Base-by-base conservation (phyloP, 768 basidiomycete genomes). In the Boletus vermiculosoides region DNA sequence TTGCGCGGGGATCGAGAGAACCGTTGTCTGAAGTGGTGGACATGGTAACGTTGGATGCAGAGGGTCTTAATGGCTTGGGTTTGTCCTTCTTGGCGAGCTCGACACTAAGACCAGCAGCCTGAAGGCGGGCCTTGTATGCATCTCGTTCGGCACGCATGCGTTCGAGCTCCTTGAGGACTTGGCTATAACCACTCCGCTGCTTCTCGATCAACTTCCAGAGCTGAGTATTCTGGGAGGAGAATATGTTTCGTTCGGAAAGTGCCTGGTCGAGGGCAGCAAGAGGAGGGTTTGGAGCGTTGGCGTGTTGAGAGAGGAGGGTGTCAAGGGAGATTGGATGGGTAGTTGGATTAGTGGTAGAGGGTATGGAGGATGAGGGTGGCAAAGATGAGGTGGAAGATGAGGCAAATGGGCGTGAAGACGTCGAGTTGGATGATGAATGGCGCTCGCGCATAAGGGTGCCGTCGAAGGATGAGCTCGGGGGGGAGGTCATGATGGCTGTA, bases 171-270 rank as follows among this genome's bases (percentile, higher is more conserved):
- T 90, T 90, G 70, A 88, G 77, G 54, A 92, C 83, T 55, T 88
- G 85, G 57, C 82, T 84, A 68, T 90, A 90, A n/a, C 86, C 90
- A 22, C 83, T 73, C 54, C 92, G 83, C 71, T 94, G 92, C 71
- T 94, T 95, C 79, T 95, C 92, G 68, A 96, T 87, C 60, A 95
- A 81, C 72, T 94, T 95, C 94, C 94, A 96, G 22, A 96, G 83
- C 74, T 95, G 92, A 16, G 86, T 76, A 70, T 96, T 96, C 76
- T 96, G 94, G 5, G 84, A 73, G 12, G 88, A 83, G 49, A 94
- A 83, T 40, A 77, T 73, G 66, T 95, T 96, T 61, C 94, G 83
- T 66, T 98, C 94, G 16, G 79, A 78, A 28, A 96, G 77, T 9
- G 86, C 83, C 56, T 85, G 82, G 25, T 93, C 91, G 30, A 96